Percentiles rank a stretch among this genome's conserved stretches.
These are phyloP conservation scores for Macaranga tanarius DNA, from an alignment of 441 rosid species.

Conservation along the genomic window DNA sequence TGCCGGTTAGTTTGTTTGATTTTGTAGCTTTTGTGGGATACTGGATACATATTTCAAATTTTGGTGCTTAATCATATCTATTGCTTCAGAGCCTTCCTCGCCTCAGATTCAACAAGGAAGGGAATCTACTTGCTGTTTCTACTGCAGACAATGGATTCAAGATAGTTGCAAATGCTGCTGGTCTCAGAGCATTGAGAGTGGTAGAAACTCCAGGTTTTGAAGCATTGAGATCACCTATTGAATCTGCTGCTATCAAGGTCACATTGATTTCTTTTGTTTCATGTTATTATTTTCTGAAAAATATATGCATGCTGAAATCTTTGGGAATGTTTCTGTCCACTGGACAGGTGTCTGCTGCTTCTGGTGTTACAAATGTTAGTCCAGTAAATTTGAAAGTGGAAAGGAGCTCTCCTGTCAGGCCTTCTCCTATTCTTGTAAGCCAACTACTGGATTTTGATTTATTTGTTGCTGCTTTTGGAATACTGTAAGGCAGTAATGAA, in stretches of 20 bases:
- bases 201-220: conserved; percentile 58
- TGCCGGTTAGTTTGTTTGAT: conserved; percentile 55
- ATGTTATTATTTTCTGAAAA: conserved; percentile 20
- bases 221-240: conserved; percentile 58
- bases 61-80: conserved; percentile 24
- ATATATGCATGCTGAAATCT: conserved; percentile 21
- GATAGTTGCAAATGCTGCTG: conserved; percentile 71
- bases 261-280: conserved; percentile 17
- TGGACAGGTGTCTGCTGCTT: conserved; percentile 59
- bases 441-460: conserved; percentile 7
- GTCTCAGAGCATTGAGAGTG: conserved; percentile 59
- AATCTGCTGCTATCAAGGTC: conserved; percentile 57
- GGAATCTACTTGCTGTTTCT: conserved; percentile 78
- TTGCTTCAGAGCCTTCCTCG: conserved; percentile 66
- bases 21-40: conserved; percentile 11
- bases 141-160: conserved; percentile 86
- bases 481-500: conserved; percentile 2
- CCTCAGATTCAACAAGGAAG: conserved; percentile 82
- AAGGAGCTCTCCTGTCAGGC: conserved; percentile 82
- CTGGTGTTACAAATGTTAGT: conserved; percentile 45
- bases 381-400: conserved; percentile 77
- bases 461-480: neutral
- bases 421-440: conserved; percentile 65
- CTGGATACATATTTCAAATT: conserved; percentile 13
- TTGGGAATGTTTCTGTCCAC: conserved; percentile 18